A percentile compares a stretch with the other conserved stretches of the same genome.
These are phyloP conservation scores for Euryodendron excelsum DNA, from an alignment of 148 eudicot species.

Conservation along the genomic window DNA sequence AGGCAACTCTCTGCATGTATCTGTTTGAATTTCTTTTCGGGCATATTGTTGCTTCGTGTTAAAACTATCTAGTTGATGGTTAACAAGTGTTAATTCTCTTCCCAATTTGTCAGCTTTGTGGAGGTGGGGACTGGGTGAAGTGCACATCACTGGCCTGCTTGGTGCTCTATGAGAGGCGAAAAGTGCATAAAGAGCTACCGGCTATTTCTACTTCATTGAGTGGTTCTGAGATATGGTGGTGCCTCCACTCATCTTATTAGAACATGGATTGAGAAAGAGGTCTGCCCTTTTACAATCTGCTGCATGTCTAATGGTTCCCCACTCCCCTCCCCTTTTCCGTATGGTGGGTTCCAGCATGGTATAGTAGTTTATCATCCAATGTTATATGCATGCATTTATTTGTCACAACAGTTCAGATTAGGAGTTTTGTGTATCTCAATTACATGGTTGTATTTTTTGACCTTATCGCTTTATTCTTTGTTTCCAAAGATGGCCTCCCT, in stretches of 20 bases:
- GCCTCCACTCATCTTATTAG: slow-evolving; percentile 5
- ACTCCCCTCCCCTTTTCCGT: not conserved
- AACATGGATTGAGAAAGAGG: slow-evolving; percentile 5
- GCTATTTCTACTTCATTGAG: not conserved
- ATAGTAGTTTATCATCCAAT: not conserved
- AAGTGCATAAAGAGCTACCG: slow-evolving; percentile 74
- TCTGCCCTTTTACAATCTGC: not conserved
- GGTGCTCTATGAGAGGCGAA: slow-evolving; percentile 70
- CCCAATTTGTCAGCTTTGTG: slow-evolving; percentile 86
- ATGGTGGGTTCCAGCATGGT: not conserved
- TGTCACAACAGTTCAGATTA: not conserved
- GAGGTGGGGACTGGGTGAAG: slow-evolving; percentile 91
- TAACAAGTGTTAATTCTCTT: not conserved
- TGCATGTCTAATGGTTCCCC: not conserved
- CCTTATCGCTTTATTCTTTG: not conserved
- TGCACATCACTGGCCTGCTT: slow-evolving; percentile 84
- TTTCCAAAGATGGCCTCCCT: not conserved
- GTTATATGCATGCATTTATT: not conserved
- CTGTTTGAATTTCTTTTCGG: not conserved
- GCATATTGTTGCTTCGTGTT: not conserved
- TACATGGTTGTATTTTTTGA: not conserved
- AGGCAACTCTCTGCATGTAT: not conserved
- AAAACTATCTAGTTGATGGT: not conserved
- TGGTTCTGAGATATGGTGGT: not conserved
- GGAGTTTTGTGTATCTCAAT: not conserved